Percentiles rank a stretch among this genome's conserved stretches.
phyloP scores from a whole-genome alignment of 768 basidiomycete genomes.

The Pleurotus tuber-regium region DNA sequence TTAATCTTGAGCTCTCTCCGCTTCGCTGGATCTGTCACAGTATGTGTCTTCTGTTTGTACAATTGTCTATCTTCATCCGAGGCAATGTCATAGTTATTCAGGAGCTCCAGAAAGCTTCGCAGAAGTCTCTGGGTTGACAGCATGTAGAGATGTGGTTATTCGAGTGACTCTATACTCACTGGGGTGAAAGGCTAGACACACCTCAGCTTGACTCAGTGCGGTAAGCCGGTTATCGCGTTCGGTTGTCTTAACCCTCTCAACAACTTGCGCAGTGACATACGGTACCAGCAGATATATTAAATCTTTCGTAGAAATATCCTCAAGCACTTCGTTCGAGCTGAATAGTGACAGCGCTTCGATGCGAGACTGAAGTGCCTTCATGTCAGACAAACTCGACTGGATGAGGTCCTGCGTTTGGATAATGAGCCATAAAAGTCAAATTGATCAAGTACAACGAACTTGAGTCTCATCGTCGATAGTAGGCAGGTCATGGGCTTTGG shows the following conservation, averaged over 20 bases:
- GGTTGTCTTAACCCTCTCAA: constrained; percentile 53
- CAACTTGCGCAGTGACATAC: constrained; percentile 63
- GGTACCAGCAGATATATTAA: constrained; percentile 75
- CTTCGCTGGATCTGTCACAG: constrained; percentile 61
- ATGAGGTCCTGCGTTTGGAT: constrained; percentile 50
- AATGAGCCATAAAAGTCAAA: not conserved
- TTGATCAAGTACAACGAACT: constrained; percentile 21
- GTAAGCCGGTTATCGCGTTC: constrained; percentile 58
- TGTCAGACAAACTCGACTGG: constrained; percentile 50
- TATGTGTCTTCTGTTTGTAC: constrained; percentile 44
- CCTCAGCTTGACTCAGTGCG: constrained; percentile 55
- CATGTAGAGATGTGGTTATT: not conserved
- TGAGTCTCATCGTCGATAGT: constrained; percentile 43
- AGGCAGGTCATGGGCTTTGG: constrained; percentile 36
- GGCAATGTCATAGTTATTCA: constrained; percentile 69
- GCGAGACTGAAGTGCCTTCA: constrained; percentile 49
- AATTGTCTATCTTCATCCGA: constrained; percentile 57
- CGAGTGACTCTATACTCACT: not conserved
- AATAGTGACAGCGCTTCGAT: constrained; percentile 68
- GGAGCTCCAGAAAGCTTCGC: constrained; percentile 39
- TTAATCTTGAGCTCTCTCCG: constrained; percentile 87
- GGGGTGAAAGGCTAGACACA: constrained; percentile 38
- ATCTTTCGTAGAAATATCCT: constrained; percentile 79
- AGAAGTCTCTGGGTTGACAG: constrained; percentile 41
- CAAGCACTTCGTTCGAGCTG: constrained; percentile 79